Evolutionary conservation across 805 yeast species (phyloP).

Genomic region (Wickerhamiella australiensis): DNA sequence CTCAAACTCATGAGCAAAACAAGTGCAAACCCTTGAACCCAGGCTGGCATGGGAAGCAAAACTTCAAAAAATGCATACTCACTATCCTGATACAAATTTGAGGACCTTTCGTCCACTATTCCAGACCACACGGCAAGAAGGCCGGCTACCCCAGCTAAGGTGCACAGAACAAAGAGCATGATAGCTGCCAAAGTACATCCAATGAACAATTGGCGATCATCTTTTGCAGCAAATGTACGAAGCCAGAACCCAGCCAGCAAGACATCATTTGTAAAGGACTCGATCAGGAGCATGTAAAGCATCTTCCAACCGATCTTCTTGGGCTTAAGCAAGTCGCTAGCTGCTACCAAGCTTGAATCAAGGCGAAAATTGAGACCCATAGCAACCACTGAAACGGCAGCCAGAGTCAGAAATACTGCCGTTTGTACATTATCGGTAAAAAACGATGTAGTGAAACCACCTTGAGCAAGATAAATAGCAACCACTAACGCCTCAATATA

Average conservation of each 20-base stretch:
- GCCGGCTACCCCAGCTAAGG: slow-evolving; percentile 73
- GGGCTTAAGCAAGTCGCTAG: slow-evolving; percentile 50
- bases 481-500: slow-evolving; percentile 84
- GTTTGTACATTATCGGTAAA: slow-evolving; percentile 81
- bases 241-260: slow-evolving; percentile 91
- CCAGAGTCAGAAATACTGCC: slow-evolving; percentile 47
- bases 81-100: slow-evolving; percentile 40
- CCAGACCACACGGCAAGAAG: slow-evolving; percentile 88
- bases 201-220: slow-evolving; percentile 60
- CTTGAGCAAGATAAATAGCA: slow-evolving; percentile 71
- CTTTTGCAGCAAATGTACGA: slow-evolving; percentile 77
- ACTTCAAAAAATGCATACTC: slow-evolving; percentile 58
- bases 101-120: slow-evolving; percentile 32
- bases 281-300: slow-evolving; percentile 69
- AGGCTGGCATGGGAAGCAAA: slow-evolving; percentile 61
- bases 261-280: slow-evolving; percentile 79
- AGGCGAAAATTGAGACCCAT: slow-evolving; percentile 57
- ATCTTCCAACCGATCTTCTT: slow-evolving; percentile 82
- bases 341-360: slow-evolving; percentile 47
- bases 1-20: slow-evolving; percentile 64
- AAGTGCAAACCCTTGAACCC: slow-evolving; percentile 76
- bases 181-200: slow-evolving; percentile 68
- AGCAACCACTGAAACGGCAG: slow-evolving; percentile 63
- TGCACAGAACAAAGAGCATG: slow-evolving; percentile 48
- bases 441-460: slow-evolving; percentile 83